Percentiles rank a stretch among this genome's conserved stretches.
Conservation (phyloP, 305 asterid genomes). For the Fraxinus sp. region DNA sequence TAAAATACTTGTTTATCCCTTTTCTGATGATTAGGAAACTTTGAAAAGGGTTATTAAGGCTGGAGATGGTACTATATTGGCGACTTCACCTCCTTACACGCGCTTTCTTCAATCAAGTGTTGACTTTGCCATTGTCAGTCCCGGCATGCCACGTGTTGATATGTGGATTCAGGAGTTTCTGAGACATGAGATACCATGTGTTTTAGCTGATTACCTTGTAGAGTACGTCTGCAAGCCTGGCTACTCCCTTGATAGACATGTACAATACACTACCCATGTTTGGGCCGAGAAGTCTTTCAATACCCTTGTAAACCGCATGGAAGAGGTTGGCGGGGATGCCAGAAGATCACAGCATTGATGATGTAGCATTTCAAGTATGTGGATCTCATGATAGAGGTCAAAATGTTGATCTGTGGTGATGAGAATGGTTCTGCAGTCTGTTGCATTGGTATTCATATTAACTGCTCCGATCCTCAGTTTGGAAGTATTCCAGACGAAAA, state of each 20-base stretch:
- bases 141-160: conserved; percentile 73
- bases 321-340: conserved; percentile 47
- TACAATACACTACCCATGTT: conserved; percentile 64
- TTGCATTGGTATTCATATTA: conserved; percentile 53
- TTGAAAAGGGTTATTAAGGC: conserved; percentile 79
- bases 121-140: conserved; percentile 75
- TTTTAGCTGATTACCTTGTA: conserved; percentile 76
- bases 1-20: not conserved
- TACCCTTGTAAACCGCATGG: conserved; percentile 36
- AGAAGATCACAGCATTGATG: conserved; percentile 26
- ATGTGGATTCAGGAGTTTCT: conserved; percentile 85
- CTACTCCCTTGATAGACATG: conserved; percentile 68
- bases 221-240: conserved; percentile 94
- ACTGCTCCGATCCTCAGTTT: conserved; percentile 66
- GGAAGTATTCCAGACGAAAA: conserved; percentile 51
- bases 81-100: conserved; percentile 87
- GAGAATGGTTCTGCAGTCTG: conserved; percentile 55
- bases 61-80: conserved; percentile 82
- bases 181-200: conserved; percentile 76
- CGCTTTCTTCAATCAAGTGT: conserved; percentile 61
- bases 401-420: conserved; percentile 62
- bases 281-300: conserved; percentile 74
- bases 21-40: conserved; percentile 58
- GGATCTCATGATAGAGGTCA: conserved; percentile 51
- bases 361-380: conserved; percentile 52